Evolutionary conservation across 1,139 yeast genomes (phyloP), one percentile per base, ranked within the genome.

Genomic region (Yamadazyma triangularis): DNA sequence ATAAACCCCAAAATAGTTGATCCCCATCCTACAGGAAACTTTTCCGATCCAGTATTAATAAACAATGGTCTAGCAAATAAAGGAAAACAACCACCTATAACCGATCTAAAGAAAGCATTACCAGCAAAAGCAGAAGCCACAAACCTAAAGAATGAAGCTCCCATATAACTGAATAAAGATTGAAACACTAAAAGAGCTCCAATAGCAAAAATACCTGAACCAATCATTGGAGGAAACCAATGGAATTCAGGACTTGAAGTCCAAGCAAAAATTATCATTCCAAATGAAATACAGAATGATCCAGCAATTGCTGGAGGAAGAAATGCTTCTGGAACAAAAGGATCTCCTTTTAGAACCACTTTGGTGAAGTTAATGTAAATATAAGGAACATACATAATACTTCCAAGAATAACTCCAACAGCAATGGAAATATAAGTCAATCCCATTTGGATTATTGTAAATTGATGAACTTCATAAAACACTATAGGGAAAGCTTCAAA

Each of bases 401-500:
- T 55, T 8, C 60, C 64, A 16, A 53, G 26, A 8, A 39, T 21
- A 26, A 66, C 58, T 2, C 35, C 35, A 22, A 70, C 56, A 37
- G 66, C 48, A 29, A 73, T 55, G 15, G 70, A 53, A 20, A 69
- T 26, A 45, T 64, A 77, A 3, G 74, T 51, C 4, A 61, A 55
- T 15, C 82, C 83, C 47, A 58, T 47, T 32, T 70, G 70, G 12
- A 77, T 58, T 25, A 60, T 42, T 11, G 75, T 69, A 50, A 78
- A 77, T 29, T 60, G 48, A 41, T 71, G 61, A 22, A 61, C 47
- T 4, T 59, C 71, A 8, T 42, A 33, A 40, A 70, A 77, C 2
- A 74, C 76, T 30, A 77, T 61, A 7, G 85, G 84, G 51, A 73
- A 71, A 1, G 77, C 79, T 50, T 78, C 84, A 43, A 78, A 74